phyloP scores from a whole-genome alignment of 169 alveolate genomes.

The Cardiosporidium cionae region DNA sequence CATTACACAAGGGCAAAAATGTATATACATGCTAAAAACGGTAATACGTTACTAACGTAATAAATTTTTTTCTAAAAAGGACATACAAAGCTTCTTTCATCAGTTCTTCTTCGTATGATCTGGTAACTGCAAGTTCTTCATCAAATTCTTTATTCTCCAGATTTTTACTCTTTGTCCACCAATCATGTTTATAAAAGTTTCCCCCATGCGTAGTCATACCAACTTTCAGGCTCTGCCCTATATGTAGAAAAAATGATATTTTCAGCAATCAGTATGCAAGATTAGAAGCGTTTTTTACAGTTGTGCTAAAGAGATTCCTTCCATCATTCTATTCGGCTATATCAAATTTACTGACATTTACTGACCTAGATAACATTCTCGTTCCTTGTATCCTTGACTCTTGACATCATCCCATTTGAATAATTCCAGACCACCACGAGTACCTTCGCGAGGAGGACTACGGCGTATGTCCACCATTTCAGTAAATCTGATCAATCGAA shows the following conservation, averaged over 20 bases:
- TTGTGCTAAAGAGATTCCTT: no score
- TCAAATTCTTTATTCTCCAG: no score
- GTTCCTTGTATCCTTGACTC: constrained; percentile 6
- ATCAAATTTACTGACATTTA: no score
- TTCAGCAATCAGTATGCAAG: no score
- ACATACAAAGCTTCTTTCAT: constrained; percentile 20
- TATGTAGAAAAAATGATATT: no score
- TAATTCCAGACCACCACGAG: constrained; percentile 29
- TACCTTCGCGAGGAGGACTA: constrained; percentile 27
- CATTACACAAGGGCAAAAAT: no score
- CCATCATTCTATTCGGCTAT: no score
- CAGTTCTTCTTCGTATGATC: constrained; percentile 6
- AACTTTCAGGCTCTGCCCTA: constrained; percentile 10
- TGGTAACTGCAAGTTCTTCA: neutral
- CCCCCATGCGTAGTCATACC: constrained; percentile 1
- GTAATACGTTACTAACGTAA: no score
- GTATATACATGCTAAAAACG: no score
- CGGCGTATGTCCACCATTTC: neutral
- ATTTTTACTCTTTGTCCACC: constrained; percentile 18
- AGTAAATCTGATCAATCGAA: no score
- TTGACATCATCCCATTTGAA: constrained; percentile 24
- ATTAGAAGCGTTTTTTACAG: no score
- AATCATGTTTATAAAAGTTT: neutral
- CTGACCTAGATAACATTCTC: constrained; percentile 30
- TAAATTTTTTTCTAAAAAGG: no score